phyloP scores from a whole-genome alignment of 2,329 filamentous ascomycete genomes.

The Corinectria fuckeliana region DNA sequence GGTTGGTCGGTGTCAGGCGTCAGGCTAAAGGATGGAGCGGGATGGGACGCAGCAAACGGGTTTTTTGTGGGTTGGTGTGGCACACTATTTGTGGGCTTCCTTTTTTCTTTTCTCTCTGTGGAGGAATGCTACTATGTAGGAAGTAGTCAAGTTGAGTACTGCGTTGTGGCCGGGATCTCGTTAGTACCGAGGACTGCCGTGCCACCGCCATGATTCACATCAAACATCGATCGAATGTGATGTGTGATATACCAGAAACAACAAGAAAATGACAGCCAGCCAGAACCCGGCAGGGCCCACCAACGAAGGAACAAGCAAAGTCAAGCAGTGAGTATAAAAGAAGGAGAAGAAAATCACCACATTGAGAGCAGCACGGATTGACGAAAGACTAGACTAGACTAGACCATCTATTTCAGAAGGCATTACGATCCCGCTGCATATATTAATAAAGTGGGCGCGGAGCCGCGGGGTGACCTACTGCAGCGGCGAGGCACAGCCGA shows the following conservation, averaged over 20 bases:
- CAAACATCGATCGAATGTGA: no score
- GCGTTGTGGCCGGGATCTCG: neutral
- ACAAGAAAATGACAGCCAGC: no score
- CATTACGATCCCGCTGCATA: neutral
- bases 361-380: no score
- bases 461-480: neutral
- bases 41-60: conserved; percentile 29
- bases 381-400: no score
- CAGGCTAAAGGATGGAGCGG: conserved; percentile 19
- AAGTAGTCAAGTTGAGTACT: no score
- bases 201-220: neutral
- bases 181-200: neutral
- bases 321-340: no score
- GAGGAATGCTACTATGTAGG: no score
- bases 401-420: no score
- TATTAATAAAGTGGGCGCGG: conserved; percentile 9
- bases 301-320: no score
- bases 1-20: neutral
- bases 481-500: conserved; percentile 6
- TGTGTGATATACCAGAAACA: neutral
- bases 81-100: conserved; percentile 15
- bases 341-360: no score
- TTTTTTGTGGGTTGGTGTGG: conserved; percentile 34
- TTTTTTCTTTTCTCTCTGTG: neutral
- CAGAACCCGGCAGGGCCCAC: no score